These are phyloP conservation scores for Ogataea sp. DNA, from an alignment of 805 yeast species.

Conservation along the genomic window DNA sequence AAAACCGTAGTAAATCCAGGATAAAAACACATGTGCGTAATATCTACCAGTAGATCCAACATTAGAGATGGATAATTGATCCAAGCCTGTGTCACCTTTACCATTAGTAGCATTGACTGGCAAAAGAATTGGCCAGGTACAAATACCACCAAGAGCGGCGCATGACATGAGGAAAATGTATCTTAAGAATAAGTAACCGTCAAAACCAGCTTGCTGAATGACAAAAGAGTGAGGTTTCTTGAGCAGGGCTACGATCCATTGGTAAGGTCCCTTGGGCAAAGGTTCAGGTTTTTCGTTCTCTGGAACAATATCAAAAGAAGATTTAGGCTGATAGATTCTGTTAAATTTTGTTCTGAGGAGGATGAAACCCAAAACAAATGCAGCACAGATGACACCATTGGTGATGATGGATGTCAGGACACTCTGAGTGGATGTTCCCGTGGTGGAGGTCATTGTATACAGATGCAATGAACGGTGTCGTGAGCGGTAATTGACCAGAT, in stretches of 20 bases:
- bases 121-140: constrained; percentile 62
- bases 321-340: constrained; percentile 80
- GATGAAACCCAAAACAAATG: constrained; percentile 55
- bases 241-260: constrained; percentile 63
- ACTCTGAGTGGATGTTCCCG: constrained; percentile 56
- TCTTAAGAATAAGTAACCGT: constrained; percentile 85
- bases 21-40: constrained; percentile 78
- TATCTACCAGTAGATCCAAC: constrained; percentile 52
- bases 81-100: constrained; percentile 55
- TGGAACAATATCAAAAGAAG: constrained; percentile 48
- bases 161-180: constrained; percentile 53
- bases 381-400: constrained; percentile 59
- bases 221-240: constrained; percentile 66
- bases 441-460: constrained; percentile 18
- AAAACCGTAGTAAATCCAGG: constrained; percentile 71
- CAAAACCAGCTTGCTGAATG: constrained; percentile 85
- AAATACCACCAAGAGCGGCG: constrained; percentile 46
- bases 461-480: no score
- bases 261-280: constrained; percentile 55
- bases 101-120: constrained; percentile 78
- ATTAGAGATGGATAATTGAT: constrained; percentile 72
- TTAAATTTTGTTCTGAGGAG: constrained; percentile 56
- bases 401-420: constrained; percentile 65
- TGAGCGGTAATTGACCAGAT: no score
- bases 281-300: constrained; percentile 67